Evolutionary conservation across 805 yeast genomes (phyloP), one percentile per base, ranked within the genome.

Genomic region (Saturnispora zaruensis): DNA sequence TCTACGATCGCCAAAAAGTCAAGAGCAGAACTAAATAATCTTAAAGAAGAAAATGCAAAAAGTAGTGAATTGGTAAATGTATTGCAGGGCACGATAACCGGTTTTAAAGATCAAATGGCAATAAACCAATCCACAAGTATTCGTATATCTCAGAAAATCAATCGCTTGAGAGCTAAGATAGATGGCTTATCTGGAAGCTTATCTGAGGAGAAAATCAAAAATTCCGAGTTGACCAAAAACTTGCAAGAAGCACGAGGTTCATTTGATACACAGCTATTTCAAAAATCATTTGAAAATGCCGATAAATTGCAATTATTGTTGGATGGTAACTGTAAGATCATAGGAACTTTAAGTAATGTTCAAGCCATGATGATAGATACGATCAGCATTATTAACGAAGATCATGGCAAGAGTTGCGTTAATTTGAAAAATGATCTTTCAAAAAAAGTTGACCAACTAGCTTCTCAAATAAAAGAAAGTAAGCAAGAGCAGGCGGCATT

Each of bases 181-280:
- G 72, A 74, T 58, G 73, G 73, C 49, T 62, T 70, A 23, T 67
- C 76, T 8, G 77, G 78, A 1, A 65, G 71, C 44, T 60, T 75
- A 38, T 71, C 75, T 7, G 79, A 74, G 49, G 77, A 75, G 53
- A 74, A 71, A 48, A 61, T 73, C 11, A 70, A 65, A 48, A 68
- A 63, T 2, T 30, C 49, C 2, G 58, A 60, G n/a, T 53, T 70
- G n/a, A 57, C 56, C 25, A 62, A 58, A 41, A 46, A 48, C 0
- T 38, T 64, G 13, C 59, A 55, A 7, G 48, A 47, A 3, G 21
- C 41, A 26, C 52, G 56, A 25, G 44, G 32, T 7, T 41, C 16
- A n/a, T 32, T 49, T 24, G 56, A 57, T 37, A 33, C 45, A 3
- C 33, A 48, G 3, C 57, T 52, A 41, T 46, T 7, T 45, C 46